Evolutionary conservation across 495 filamentous ascomycete genomes (phyloP), one percentile per base, ranked within the genome.

Genomic region (Darksidea phi): DNA sequence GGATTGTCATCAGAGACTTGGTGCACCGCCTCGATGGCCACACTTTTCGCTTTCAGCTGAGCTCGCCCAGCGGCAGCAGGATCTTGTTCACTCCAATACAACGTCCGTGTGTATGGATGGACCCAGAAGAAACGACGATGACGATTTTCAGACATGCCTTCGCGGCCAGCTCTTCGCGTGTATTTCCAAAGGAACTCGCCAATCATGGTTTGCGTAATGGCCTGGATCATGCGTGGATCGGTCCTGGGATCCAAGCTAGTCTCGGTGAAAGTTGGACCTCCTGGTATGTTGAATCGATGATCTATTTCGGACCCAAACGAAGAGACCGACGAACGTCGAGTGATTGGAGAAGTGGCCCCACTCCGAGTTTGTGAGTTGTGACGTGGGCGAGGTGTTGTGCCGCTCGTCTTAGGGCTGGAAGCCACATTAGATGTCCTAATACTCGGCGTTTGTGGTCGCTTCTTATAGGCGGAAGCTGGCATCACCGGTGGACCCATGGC

Each of bases 181-280:
- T 98, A 98, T 70, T 98, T 98, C 94, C 94, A 98, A 15, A 97
- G 82, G 73, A 91, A 97, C 70, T 98, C 94, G 53, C 94, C 94
- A 70, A 97, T 97, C 94, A 98, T 98, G 11, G 94, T 98, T 74
- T 98, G 94, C 6, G 95, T 97, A 62, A 98, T 97, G 45, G 94
- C 94, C 78, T 97, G 93, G 58, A 98, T 97, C 91, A 98, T 97
- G 61, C 94, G 86, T 51, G 94, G 93, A 73, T 98, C 94, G 0
- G 91, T 96, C 36, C 79, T 57, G 80, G 32, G 80, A 72, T 2
- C 82, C 80, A 41, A 87, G 74, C 28, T 82, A 86, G 77, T 13
- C 84, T 74, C 54, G 86, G 17, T 81, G 76, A 45, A 80, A 76
- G 66, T 78, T 83, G 20, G 78, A 69, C 17, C 82, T 79, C 41